These are phyloP conservation scores for Ambrosia artemisiifolia DNA, from an alignment of 129 eudicot species.

Conservation along the genomic window DNA sequence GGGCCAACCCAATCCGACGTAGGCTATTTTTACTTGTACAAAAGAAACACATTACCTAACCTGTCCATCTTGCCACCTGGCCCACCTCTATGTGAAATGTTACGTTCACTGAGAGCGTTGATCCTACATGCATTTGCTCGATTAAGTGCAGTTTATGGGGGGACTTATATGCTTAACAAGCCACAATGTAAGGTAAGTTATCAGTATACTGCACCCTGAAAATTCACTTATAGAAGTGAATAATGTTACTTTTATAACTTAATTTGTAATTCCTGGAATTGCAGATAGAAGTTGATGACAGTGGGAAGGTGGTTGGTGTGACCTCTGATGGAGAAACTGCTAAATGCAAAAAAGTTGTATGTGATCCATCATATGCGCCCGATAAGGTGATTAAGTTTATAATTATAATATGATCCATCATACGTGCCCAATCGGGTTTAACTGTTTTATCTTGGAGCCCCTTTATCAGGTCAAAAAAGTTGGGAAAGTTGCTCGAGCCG, in stretches of 20 bases:
- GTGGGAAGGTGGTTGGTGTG: slow-evolving; percentile 81
- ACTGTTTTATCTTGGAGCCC: not conserved
- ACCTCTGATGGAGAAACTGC: slow-evolving; percentile 98
- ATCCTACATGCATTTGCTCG: slow-evolving; percentile 84
- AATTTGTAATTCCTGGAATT: not conserved
- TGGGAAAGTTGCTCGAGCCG: slow-evolving; percentile 92
- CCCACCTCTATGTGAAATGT: no score
- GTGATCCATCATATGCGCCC: slow-evolving; percentile 88
- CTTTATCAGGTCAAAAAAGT: slow-evolving; percentile 63
- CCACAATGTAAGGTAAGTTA: slow-evolving; percentile 73
- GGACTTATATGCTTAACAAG: slow-evolving; percentile 97
- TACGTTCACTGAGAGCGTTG: not conserved
- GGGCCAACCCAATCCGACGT: not conserved
- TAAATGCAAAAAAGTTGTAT: slow-evolving; percentile 94
- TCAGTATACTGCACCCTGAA: not conserved
- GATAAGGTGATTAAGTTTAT: slow-evolving; percentile 50
- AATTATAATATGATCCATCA: not conserved
- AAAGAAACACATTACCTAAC: not conserved
- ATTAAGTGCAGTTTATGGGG: slow-evolving; percentile 98
- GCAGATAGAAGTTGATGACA: slow-evolving; percentile 74
- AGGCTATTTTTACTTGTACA: not conserved
- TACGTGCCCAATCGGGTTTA: not conserved
- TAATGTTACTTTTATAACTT: not conserved
- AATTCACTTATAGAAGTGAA: not conserved
- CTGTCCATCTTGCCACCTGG: slow-evolving; percentile 8